A percentile compares a stretch with the other conserved stretches of the same genome.
Conservation (phyloP, 1,284 basidiomycete genomes). For the Tilletia walkeri region DNA sequence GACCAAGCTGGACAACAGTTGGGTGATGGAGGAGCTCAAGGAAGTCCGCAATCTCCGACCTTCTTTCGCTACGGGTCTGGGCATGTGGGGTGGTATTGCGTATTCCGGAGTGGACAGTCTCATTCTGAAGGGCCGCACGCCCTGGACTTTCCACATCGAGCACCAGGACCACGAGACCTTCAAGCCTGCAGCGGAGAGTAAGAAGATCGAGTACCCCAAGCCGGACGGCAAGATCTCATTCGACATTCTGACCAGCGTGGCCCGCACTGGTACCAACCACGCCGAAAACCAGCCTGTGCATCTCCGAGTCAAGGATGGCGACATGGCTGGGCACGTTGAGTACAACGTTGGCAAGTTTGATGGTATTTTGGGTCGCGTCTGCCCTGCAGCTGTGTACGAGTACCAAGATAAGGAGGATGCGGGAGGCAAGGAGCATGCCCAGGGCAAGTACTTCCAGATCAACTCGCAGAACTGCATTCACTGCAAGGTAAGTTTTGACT, state of each 20-base stretch:
- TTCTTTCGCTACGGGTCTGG: slow-evolving; percentile 80
- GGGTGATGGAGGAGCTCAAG: slow-evolving; percentile 83
- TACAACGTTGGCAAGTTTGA: slow-evolving; percentile 72
- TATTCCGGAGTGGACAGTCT: slow-evolving; percentile 89
- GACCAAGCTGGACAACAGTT: slow-evolving; percentile 70
- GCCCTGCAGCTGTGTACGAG: slow-evolving; percentile 96
- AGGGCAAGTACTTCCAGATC: slow-evolving; percentile 86
- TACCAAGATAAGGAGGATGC: slow-evolving; percentile 73
- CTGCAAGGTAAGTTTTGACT: slow-evolving; percentile 29
- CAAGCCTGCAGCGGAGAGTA: slow-evolving; percentile 60
- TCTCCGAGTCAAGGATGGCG: slow-evolving; percentile 63
- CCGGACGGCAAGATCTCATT: slow-evolving; percentile 90
- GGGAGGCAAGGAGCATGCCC: slow-evolving; percentile 61
- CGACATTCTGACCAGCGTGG: slow-evolving; percentile 85
- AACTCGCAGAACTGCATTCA: slow-evolving; percentile 66
- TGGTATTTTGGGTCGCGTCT: slow-evolving; percentile 80
- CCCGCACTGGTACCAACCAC: slow-evolving; percentile 92
- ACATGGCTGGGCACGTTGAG: slow-evolving; percentile 65
- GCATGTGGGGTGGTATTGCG: slow-evolving; percentile 80
- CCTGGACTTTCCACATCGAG: slow-evolving; percentile 84
- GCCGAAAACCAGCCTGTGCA: slow-evolving; percentile 93
- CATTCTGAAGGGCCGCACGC: slow-evolving; percentile 78
- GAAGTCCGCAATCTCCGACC: slow-evolving; percentile 91
- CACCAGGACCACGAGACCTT: slow-evolving; percentile 65
- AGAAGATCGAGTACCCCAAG: slow-evolving; percentile 84